These are phyloP conservation scores for Flaveria brownii DNA, from an alignment of 129 eudicot genomes.

Conservation along the genomic window DNA sequence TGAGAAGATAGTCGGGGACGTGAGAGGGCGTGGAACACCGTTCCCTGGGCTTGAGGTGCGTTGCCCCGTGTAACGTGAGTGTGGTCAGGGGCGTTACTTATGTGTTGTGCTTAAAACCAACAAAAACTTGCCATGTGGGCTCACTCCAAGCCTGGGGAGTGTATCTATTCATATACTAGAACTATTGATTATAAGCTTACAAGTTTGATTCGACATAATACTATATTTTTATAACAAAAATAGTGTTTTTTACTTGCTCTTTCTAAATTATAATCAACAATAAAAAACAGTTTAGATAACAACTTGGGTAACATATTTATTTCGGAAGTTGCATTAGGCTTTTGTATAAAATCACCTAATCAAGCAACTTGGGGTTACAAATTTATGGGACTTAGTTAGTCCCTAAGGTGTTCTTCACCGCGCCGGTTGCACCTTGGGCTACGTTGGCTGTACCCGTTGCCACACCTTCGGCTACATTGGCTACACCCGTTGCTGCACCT, in stretches of 20 bases:
- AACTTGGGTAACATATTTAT: neutral
- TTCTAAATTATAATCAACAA: neutral
- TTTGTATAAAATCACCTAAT: neutral
- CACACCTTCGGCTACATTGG: conserved; percentile 69
- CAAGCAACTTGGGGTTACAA: neutral
- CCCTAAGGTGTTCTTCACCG: conserved; percentile 50
- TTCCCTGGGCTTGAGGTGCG: too few species aligned
- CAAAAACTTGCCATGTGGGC: too few species aligned
- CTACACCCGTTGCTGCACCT: conserved; percentile 72
- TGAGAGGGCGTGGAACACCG: too few species aligned
- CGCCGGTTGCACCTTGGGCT: conserved; percentile 67
- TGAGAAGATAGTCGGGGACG: too few species aligned
- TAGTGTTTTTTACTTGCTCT: neutral
- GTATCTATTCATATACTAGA: too few species aligned
- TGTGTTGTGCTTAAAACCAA: too few species aligned
- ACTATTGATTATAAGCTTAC: too few species aligned
- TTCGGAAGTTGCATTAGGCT: neutral
- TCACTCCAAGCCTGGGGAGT: too few species aligned
- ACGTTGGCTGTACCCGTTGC: conserved; percentile 66
- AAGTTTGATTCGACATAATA: too few species aligned
- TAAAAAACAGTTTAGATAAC: neutral
- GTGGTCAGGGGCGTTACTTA: too few species aligned
- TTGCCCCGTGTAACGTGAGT: too few species aligned
- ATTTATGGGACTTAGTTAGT: conserved; percentile 14
- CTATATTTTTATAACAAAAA: too few species aligned